Conservation (phyloP, 805 yeast species). For the Kazachstania africana region DNA sequence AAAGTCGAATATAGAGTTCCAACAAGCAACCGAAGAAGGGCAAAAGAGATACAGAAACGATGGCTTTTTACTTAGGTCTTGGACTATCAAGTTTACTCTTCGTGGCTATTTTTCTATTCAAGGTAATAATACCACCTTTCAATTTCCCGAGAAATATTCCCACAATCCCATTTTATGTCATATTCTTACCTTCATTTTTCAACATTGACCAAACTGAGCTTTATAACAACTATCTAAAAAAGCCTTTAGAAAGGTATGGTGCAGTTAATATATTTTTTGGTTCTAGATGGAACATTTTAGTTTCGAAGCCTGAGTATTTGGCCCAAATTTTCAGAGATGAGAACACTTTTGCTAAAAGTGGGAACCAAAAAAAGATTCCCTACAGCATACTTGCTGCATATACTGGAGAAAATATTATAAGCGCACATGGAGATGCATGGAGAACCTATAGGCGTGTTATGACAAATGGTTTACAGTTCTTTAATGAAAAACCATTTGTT, state of each 20-base stretch:
- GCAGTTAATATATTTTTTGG: constrained; percentile 52
- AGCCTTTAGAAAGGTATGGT: constrained; percentile 38
- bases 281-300: constrained; percentile 48
- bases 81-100: no score
- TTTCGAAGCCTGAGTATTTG: constrained; percentile 37
- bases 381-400: constrained; percentile 41
- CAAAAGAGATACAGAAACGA: no score
- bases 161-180: constrained; percentile 49
- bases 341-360: constrained; percentile 42
- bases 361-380: constrained; percentile 48
- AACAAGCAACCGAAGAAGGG: no score
- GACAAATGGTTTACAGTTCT: constrained; percentile 39
- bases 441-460: constrained; percentile 34
- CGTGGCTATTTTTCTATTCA: no score
- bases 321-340: constrained; percentile 38
- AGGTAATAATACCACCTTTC: constrained; percentile 33
- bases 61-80: no score
- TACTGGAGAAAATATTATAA: constrained; percentile 50
- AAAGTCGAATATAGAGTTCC: no score
- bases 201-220: constrained; percentile 38
- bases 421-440: constrained; percentile 47
- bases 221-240: constrained; percentile 32
- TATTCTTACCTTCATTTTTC: constrained; percentile 35
- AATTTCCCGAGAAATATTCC: constrained; percentile 44
- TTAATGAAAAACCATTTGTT: constrained; percentile 29